Percentiles rank a stretch among this genome's conserved stretches.
Evolutionary conservation across 768 basidiomycete genomes (phyloP).

Genomic region (Hericium alpestre): DNA sequence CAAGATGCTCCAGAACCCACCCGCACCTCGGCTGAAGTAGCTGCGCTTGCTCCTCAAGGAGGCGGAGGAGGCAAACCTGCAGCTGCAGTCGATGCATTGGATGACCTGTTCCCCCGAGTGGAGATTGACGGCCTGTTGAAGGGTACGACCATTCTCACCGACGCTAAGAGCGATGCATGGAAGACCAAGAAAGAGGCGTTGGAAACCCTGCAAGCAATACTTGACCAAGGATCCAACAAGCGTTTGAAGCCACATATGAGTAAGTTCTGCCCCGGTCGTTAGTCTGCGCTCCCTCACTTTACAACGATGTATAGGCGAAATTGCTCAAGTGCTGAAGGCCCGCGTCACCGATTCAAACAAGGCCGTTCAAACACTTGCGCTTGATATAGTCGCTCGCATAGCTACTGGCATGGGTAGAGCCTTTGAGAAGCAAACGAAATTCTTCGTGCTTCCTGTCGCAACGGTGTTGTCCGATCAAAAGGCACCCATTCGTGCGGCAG

Average conservation of each 20-base stretch:
- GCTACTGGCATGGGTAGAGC: constrained; percentile 92
- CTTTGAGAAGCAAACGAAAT: constrained; percentile 81
- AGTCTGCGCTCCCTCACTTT: neutral
- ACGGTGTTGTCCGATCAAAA: constrained; percentile 91
- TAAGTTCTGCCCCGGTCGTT: constrained; percentile 23
- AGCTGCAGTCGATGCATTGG: constrained; percentile 56
- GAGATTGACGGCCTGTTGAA: constrained; percentile 82
- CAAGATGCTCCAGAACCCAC: constrained; percentile 67
- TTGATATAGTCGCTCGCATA: constrained; percentile 84
- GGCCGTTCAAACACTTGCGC: constrained; percentile 78
- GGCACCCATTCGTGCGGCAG: constrained; percentile 71
- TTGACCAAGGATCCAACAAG: constrained; percentile 89
- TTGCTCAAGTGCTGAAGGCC: constrained; percentile 78
- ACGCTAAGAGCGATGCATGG: constrained; percentile 90
- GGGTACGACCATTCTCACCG: constrained; percentile 71
- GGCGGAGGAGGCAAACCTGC: constrained; percentile 31
- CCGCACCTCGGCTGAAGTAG: constrained; percentile 68
- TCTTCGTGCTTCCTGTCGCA: constrained; percentile 67
- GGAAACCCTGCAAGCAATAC: constrained; percentile 67
- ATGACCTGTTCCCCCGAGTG: constrained; percentile 91
- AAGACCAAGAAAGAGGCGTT: constrained; percentile 94
- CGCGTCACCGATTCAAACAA: constrained; percentile 90
- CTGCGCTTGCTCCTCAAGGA: constrained; percentile 32
- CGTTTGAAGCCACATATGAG: constrained; percentile 86
- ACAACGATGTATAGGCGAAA: constrained; percentile 53